Base-by-base conservation (phyloP, 2,329 filamentous ascomycete species). In the Neocucurbitaria cava region DNA sequence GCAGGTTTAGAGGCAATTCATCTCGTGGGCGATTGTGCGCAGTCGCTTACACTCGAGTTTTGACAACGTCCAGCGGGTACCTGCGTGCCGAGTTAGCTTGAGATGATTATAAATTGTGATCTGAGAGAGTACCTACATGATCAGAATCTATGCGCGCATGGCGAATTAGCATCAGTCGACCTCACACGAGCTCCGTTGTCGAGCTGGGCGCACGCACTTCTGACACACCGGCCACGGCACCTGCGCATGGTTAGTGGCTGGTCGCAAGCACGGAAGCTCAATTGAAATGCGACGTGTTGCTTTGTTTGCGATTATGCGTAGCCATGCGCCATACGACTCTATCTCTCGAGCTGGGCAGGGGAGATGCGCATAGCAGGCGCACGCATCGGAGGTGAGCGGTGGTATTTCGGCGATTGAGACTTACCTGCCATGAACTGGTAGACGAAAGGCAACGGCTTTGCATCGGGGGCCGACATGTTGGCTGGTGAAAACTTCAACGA, bases 21-120 rank as follows among this genome's bases (percentile, higher is more conserved):
- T 39, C 48, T 28, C 23, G 30, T 11, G 50, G 38, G 26, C n/a
- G 46, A 30, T 41, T 40, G 49, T 39, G 46, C 44, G 50, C 47
- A 40, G 30, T 56, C 36, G 58, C 88, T 85, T 86, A 95, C 90
- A 96, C 90, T 89, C 94, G 85, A 63, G 95, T 98, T 86, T 98
- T 98, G 78, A 98, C 92, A 54, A 99, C 95, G 77, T 99, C 95
- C 77, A 99, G 84, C 66, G 95, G 95, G 83, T 99, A 99, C 95
- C 93, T 97, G 76, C 66, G n/a, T 21, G 43, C 28, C 50, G 45
- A 31, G 21, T 45, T 20, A 54, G 21, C 41, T 58, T 23, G 13
- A 40, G 21, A 23, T 40, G n/a, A n/a, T 23, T 11, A n/a, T 3
- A 21, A 13, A n/a, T 28, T 1, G 6, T 26, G 24, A n/a, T 28